Percentiles rank a stretch among this genome's conserved stretches.
These are phyloP conservation scores for Microsporum canis DNA, from an alignment of 2,329 filamentous ascomycete species.

Conservation along the genomic window DNA sequence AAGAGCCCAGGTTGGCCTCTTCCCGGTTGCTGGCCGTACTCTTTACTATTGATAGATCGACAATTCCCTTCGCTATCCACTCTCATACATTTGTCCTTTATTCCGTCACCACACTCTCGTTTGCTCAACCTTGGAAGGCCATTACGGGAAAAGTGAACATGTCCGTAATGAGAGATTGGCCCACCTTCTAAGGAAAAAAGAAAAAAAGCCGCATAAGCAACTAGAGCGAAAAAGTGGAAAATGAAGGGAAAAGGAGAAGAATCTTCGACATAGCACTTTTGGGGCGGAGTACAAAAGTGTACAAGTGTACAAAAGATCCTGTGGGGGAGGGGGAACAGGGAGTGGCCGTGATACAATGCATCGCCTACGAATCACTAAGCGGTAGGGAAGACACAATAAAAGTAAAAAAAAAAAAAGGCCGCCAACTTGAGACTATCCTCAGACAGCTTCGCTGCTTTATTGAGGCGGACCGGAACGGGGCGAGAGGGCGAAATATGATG, in stretches of 20 bases:
- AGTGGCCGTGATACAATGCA: background rate
- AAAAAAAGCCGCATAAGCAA: background rate
- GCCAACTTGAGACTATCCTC: background rate
- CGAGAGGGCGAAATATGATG: background rate
- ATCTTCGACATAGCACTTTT: background rate
- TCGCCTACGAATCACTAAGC: background rate
- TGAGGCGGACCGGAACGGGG: background rate
- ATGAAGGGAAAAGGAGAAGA: background rate
- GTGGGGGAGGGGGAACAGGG: background rate
- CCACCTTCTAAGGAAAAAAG: background rate
- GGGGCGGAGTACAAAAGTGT: background rate
- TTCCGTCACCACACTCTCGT: background rate
- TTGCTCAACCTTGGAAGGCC: background rate
- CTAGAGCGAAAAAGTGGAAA: background rate
- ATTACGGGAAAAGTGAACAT: background rate
- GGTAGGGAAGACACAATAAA: background rate
- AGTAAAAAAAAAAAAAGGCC: background rate
- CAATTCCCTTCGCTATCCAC: background rate
- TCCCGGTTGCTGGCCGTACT: background rate
- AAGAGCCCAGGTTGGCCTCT: background rate
- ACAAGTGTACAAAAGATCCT: conserved; percentile 1
- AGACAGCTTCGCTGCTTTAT: background rate
- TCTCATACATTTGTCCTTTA: background rate
- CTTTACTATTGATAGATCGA: conserved; percentile 1
- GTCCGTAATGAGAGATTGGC: background rate